Percentiles rank a stretch among this genome's conserved stretches.
Conservation (phyloP, 2,329 filamentous ascomycete genomes). For the Diaporthe ampelina region DNA sequence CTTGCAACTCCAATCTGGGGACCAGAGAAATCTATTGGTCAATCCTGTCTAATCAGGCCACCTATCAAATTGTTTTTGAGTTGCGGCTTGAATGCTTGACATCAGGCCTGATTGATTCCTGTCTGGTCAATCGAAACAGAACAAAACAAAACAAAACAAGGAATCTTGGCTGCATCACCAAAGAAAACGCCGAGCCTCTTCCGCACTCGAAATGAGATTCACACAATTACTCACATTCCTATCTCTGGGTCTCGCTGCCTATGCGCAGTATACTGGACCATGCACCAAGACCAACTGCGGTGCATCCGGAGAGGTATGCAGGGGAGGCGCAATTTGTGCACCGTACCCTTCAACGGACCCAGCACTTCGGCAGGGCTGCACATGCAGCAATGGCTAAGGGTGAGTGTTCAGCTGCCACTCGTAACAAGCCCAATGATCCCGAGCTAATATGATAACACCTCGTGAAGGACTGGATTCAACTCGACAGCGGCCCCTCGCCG, state of each 20-base stretch:
- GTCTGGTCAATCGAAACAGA: not conserved
- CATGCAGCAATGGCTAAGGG: slow-evolving; percentile 13
- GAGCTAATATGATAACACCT: not conserved
- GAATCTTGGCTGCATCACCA: too few relatives aligned
- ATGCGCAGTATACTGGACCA: slow-evolving; percentile 12
- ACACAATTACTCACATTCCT: not conserved
- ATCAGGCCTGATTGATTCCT: not conserved
- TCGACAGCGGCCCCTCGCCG: too few relatives aligned
- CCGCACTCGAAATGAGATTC: not conserved
- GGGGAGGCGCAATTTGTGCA: slow-evolving; percentile 3
- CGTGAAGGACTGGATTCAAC: not conserved
- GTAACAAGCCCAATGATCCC: too few relatives aligned
- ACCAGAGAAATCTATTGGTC: not conserved
- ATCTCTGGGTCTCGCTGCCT: not conserved
- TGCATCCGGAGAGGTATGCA: slow-evolving; percentile 13
- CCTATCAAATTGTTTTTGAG: not conserved
- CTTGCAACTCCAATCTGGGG: not conserved
- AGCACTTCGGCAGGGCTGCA: slow-evolving; percentile 17
- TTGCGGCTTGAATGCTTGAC: not conserved
- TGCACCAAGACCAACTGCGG: slow-evolving; percentile 18
- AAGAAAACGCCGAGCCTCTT: too few relatives aligned
- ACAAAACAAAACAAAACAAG: not conserved
- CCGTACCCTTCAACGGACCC: slow-evolving; percentile 24
- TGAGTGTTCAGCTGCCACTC: not conserved
- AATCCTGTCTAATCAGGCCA: not conserved